phyloP scores from a whole-genome alignment of 2,329 filamentous ascomycete species.

The Epichloe typhina region DNA sequence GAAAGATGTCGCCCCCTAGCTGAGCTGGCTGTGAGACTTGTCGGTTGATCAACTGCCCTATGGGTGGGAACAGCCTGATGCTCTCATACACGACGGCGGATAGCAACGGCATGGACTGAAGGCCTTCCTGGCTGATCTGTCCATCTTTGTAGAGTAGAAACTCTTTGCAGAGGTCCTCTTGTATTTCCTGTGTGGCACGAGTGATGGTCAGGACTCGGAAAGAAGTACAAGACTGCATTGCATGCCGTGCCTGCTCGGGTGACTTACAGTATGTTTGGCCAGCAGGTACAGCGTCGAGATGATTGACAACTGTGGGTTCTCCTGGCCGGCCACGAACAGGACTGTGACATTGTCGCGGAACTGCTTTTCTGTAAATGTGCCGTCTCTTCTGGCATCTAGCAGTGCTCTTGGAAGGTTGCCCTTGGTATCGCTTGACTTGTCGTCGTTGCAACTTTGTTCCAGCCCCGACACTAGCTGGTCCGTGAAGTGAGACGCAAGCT shows the following conservation, averaged over 20 bases:
- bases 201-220: neutral
- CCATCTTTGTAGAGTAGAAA: conserved; percentile 9
- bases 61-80: conserved; percentile 34
- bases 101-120: conserved; percentile 25
- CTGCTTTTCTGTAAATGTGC: conserved; percentile 20
- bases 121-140: conserved; percentile 8
- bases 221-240: neutral
- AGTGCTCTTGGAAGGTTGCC: conserved; percentile 10
- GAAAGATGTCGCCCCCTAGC: conserved; percentile 17
- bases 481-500: conserved; percentile 14
- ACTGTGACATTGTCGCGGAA: conserved; percentile 27
- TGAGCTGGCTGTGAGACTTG: conserved; percentile 14
- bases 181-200: conserved; percentile 11
- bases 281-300: conserved; percentile 24
- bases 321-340: conserved; percentile 26
- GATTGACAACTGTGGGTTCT: conserved; percentile 26
- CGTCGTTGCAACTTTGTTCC: conserved; percentile 7
- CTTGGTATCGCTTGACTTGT: neutral
- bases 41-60: conserved; percentile 35
- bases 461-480: conserved; percentile 10
- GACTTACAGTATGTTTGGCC: conserved; percentile 17
- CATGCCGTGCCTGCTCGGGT: neutral
- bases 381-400: conserved; percentile 11
- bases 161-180: conserved; percentile 19
- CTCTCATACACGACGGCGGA: conserved; percentile 31